Evolutionary conservation across 345 rosid genomes (phyloP).

Genomic region (Dipteronia dyeriana): DNA sequence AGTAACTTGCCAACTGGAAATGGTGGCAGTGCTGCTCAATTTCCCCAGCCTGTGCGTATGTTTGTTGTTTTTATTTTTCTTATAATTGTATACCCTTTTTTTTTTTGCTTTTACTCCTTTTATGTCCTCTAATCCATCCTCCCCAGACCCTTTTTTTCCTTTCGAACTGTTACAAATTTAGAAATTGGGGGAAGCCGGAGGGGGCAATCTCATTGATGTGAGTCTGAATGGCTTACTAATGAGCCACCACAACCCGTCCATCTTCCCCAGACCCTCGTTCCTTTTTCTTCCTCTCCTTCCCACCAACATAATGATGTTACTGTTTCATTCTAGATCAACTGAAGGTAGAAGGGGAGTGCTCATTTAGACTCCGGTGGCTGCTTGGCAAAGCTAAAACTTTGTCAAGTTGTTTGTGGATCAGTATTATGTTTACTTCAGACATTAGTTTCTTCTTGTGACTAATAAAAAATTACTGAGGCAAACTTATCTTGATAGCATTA

Average conservation of each 20-base stretch:
- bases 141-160: background rate
- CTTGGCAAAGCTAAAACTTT: background rate
- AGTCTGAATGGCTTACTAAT: background rate
- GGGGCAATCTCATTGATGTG: background rate
- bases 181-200: background rate
- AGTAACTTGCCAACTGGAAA: slow-evolving; percentile 48
- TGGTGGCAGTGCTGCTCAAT: slow-evolving; percentile 43
- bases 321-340: background rate
- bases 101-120: background rate
- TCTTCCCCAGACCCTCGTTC: background rate
- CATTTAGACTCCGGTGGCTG: background rate
- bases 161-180: too few species aligned
- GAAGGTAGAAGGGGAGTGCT: background rate
- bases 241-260: background rate
- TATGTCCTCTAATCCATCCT: background rate
- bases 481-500: background rate
- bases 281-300: background rate
- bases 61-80: slow-evolving; percentile 2
- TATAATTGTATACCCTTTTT: background rate
- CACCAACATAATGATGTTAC: background rate
- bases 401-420: background rate
- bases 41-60: slow-evolving; percentile 64
- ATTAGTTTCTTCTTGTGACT: slow-evolving; percentile 2
- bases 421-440: background rate
- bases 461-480: background rate